Percentiles rank a stretch among this genome's conserved stretches.
These are phyloP conservation scores for Xerocomus nothofagi DNA, from an alignment of 1,284 basidiomycete genomes.

Conservation along the genomic window DNA sequence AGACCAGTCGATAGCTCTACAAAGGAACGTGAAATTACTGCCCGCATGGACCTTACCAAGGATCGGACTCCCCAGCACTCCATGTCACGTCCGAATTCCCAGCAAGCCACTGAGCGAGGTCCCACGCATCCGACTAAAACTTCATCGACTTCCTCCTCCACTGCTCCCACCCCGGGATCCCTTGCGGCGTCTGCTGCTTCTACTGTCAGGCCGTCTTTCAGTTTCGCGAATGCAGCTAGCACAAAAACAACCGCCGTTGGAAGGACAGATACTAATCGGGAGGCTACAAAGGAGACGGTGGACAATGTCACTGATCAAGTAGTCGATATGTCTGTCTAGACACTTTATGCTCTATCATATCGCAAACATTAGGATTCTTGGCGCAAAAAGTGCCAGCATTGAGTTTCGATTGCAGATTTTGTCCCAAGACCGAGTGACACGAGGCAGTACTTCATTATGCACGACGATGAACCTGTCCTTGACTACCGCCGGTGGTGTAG, in stretches of 20 bases:
- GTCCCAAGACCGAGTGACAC: neutral
- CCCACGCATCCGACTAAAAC: constrained; percentile 38
- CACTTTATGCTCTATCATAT: constrained; percentile 19
- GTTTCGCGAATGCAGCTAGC: constrained; percentile 64
- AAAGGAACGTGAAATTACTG: constrained; percentile 73
- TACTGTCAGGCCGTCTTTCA: constrained; percentile 62
- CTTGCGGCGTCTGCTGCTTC: constrained; percentile 31
- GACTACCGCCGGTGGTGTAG: constrained; percentile 32
- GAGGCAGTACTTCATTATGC: neutral
- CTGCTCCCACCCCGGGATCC: constrained; percentile 32
- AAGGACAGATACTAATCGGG: constrained; percentile 32
- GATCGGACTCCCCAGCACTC: constrained; percentile 48
- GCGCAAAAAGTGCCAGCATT: neutral
- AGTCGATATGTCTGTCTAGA: constrained; percentile 39
- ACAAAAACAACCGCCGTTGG: constrained; percentile 39
- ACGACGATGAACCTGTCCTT: neutral
- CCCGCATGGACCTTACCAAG: constrained; percentile 59
- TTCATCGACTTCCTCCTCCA: constrained; percentile 34
- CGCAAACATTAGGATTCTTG: constrained; percentile 2
- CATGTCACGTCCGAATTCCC: constrained; percentile 74
- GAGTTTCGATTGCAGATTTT: constrained; percentile 9
- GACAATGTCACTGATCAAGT: constrained; percentile 38
- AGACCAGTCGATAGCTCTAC: constrained; percentile 85
- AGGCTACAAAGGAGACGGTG: constrained; percentile 17
- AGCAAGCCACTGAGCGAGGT: constrained; percentile 56